Evolutionary conservation across 805 yeast species (phyloP).

Genomic region (Tetrapisispora pingtungensis): DNA sequence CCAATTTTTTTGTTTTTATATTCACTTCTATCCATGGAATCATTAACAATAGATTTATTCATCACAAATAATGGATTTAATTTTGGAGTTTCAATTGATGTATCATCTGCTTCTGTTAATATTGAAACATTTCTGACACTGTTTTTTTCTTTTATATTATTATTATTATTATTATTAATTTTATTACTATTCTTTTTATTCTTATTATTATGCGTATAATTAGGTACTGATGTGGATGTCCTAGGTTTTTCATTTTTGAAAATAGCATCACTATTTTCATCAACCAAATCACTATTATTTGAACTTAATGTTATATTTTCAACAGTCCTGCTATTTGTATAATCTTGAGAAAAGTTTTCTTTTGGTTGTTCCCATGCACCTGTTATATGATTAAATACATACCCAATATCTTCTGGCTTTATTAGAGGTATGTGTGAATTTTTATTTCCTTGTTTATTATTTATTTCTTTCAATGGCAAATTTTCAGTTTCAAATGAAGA

Average conservation of each 20-base stretch:
- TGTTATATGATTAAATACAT: constrained; percentile 16
- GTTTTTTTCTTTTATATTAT: too few relatives aligned
- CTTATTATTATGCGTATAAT: not conserved
- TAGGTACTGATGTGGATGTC: not conserved
- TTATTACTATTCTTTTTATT: too few relatives aligned
- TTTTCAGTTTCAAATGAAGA: not conserved
- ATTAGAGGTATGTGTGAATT: constrained; percentile 10
- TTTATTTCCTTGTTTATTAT: not conserved
- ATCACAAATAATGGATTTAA: constrained; percentile 11
- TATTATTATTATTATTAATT: not conserved
- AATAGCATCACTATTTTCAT: not conserved
- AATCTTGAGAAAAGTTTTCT: constrained; percentile 5
- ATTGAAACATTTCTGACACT: not conserved
- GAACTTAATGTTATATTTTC: constrained; percentile 8
- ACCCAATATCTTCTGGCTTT: constrained; percentile 22
- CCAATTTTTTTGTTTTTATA: not conserved
- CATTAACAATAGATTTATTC: not conserved
- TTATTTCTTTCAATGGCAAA: not conserved
- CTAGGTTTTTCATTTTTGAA: not conserved
- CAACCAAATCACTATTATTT: constrained; percentile 4
- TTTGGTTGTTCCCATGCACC: constrained; percentile 22
- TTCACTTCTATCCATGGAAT: not conserved
- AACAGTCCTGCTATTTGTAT: constrained; percentile 17
- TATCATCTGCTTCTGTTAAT: constrained; percentile 10
- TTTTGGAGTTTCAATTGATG: constrained; percentile 22